Conservation (phyloP, 2,329 filamentous ascomycete species). For the Microsporum canis region DNA sequence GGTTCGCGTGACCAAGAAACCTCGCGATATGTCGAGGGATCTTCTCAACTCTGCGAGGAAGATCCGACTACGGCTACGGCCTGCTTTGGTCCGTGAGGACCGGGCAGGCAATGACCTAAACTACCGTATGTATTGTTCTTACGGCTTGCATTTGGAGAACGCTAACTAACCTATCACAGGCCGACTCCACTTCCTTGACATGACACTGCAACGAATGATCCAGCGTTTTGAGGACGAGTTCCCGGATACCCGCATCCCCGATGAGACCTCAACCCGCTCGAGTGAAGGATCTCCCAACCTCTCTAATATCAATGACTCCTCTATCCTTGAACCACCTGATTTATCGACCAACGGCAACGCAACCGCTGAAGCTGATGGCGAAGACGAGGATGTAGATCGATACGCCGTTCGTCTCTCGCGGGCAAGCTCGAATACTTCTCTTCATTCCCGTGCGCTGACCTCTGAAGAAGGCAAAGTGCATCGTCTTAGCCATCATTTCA, state of each 20-base stretch:
- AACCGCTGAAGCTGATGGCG: conserved; percentile 22
- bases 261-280: conserved; percentile 19
- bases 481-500: conserved; percentile 55
- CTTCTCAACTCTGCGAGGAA: conserved; percentile 77
- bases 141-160: not conserved
- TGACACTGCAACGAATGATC: conserved; percentile 82
- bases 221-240: conserved; percentile 93
- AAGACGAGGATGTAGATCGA: conserved; percentile 33
- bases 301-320: conserved; percentile 19
- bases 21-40: conserved; percentile 88
- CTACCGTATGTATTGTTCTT: conserved; percentile 52
- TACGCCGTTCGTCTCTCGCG: conserved; percentile 43
- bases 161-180: conserved; percentile 37
- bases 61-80: conserved; percentile 71
- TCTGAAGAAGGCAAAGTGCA: conserved; percentile 61
- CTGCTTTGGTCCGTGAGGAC: conserved; percentile 66
- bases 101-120: conserved; percentile 59
- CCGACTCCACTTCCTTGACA: conserved; percentile 73
- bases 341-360: conserved; percentile 32
- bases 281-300: conserved; percentile 25
- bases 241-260: conserved; percentile 61
- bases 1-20: conserved; percentile 48
- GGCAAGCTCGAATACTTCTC: conserved; percentile 55
- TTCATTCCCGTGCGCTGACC: conserved; percentile 52
- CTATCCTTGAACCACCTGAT: conserved; percentile 2